Evolutionary conservation across 257 asterid genomes (phyloP).

Genomic region (Perilla frutescens): DNA sequence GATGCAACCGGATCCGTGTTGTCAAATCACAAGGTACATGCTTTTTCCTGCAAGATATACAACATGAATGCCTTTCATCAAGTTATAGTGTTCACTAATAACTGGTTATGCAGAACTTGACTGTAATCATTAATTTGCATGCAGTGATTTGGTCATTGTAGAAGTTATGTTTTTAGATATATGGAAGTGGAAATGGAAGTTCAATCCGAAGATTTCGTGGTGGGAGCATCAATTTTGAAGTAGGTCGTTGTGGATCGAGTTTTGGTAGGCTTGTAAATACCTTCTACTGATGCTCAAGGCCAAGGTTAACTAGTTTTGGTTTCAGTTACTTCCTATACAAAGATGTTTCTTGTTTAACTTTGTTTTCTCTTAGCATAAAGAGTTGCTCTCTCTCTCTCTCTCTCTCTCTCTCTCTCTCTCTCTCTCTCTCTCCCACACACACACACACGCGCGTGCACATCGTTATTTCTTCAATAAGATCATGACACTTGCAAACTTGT

Average conservation of each 20-base stretch:
- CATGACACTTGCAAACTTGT: no score
- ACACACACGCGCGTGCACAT: no score
- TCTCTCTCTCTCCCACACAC: no score
- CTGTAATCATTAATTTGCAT: not conserved
- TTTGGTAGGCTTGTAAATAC: slow-evolving; percentile 37
- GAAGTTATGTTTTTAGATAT: slow-evolving; percentile 49
- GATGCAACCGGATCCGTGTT: slow-evolving; percentile 52
- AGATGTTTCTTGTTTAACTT: not conserved
- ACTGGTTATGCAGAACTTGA: not conserved
- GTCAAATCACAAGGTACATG: slow-evolving; percentile 26
- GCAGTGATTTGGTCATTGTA: slow-evolving; percentile 37
- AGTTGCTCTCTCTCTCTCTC: not conserved
- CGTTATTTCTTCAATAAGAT: no score
- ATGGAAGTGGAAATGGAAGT: slow-evolving; percentile 29
- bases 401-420: no score
- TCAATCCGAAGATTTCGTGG: slow-evolving; percentile 24
- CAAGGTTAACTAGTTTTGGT: not conserved
- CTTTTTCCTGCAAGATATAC: slow-evolving; percentile 10
- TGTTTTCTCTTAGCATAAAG: not conserved
- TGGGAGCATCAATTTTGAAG: slow-evolving; percentile 33
- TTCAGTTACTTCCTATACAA: not conserved
- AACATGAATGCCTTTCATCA: not conserved
- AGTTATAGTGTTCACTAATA: not conserved
- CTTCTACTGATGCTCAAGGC: slow-evolving; percentile 15
- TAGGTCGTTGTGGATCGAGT: slow-evolving; percentile 18